Evolutionary conservation across 805 yeast species (phyloP), one percentile per base, ranked within the genome.

Genomic region (Barnettozyma sucrosica): DNA sequence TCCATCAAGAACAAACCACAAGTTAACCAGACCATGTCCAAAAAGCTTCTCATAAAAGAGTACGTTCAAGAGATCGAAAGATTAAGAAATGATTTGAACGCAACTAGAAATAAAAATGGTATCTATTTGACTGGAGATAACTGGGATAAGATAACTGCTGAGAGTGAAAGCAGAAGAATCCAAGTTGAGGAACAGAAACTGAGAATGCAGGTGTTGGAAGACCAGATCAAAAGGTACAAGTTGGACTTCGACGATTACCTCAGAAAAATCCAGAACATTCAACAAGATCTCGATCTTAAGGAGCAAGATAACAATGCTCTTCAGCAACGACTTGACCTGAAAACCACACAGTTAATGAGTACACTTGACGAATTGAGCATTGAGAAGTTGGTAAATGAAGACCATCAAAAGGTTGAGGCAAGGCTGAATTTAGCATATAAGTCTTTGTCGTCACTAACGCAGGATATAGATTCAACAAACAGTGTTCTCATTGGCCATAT

Each of bases 1-100:
- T 82, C 78, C 44, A 85, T 88, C 52, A 77, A 76, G 56, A 82
- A 81, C 58, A 77, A 75, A 47, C 85, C 85, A 3, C 85, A 87
- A 67, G 68, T 77, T 4, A 78, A 78, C 46, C 79, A 76, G 46
- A 69, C 74, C 36, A 63, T 87, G 76, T 61, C 87, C 56, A 77
- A 85, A 66, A 71, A 78, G 64, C 56, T 77, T 61, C 54, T 77
- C 57, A 62, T 83, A 57, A 62, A 73, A 57, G 77, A 83, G 59
- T 71, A 74, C 65, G 68, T 76, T 59, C 58, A 71, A 54, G 76
- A 84, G 66, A 72, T 78, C 64, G 74, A 78, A 66, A 60, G 76
- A 51, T 63, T 83, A 32, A 74, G 80, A 53, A 70, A 72, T 34
- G 93, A 85, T 56, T 68, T 86, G 42, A 63, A 67, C 28, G 84